These are phyloP conservation scores for Chenopodium quinoa DNA, from an alignment of 148 eudicot species.

Conservation along the genomic window DNA sequence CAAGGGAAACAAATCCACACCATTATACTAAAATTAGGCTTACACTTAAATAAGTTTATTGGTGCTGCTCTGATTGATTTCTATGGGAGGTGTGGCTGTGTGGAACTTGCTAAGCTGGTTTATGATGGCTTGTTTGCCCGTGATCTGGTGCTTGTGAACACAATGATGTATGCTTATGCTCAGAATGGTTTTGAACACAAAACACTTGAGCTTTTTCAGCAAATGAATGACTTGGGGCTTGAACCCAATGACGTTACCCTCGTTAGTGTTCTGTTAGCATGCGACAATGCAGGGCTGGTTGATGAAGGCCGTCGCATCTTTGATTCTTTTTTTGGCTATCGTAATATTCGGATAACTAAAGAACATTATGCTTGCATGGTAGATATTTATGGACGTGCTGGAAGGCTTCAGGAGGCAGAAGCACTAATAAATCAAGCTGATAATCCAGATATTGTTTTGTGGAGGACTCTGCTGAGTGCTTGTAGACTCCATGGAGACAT, in stretches of 20 bases:
- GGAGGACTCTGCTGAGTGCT: conserved; percentile 43
- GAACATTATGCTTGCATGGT: conserved; percentile 51
- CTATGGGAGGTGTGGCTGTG: conserved; percentile 46
- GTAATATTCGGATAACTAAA: conserved; percentile 26
- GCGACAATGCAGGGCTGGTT: conserved; percentile 38
- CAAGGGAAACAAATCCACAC: conserved; percentile 43
- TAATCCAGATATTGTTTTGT: conserved; percentile 37
- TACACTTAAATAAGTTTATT: conserved; percentile 26
- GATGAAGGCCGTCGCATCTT: conserved; percentile 44
- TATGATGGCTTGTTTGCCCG: conserved; percentile 31
- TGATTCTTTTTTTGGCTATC: conserved; percentile 16
- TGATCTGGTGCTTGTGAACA: conserved; percentile 41
- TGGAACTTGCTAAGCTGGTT: conserved; percentile 36
- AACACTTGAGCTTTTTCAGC: conserved; percentile 28
- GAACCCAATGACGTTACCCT: conserved; percentile 40
- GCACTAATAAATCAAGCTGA: conserved; percentile 31
- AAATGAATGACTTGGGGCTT: conserved; percentile 34
- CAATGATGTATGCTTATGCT: conserved; percentile 45
- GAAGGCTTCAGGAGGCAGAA: conserved; percentile 43
- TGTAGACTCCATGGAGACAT: conserved; percentile 42
- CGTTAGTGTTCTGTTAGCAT: conserved; percentile 37
- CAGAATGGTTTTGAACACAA: conserved; percentile 40
- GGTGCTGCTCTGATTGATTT: conserved; percentile 39
- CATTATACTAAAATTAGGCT: conserved; percentile 35
- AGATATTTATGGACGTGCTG: conserved; percentile 43